Evolutionary conservation across 371 early-diverging fungal species (phyloP), one percentile per base, ranked within the genome.

Genomic region (Mucor lusitanicus): DNA sequence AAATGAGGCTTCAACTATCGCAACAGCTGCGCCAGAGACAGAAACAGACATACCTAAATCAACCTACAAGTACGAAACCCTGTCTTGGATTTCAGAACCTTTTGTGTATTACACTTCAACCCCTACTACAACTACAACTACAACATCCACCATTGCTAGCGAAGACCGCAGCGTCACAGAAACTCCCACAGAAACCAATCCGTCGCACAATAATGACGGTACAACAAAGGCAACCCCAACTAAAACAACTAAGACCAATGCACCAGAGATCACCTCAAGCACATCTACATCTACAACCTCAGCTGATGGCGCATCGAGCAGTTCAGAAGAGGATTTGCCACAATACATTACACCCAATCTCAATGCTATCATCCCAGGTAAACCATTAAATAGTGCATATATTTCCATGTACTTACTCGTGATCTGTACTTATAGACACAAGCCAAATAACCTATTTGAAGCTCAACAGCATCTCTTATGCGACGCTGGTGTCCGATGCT

Each of bases 271-370:
- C 30, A 46, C 62, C 23, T 23, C 33, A 35, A 63, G n/a, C 6
- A 17, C 56, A 13, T 40, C 30, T 32, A 39, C 40, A 19, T 35
- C 57, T 17, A 40, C 30, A 32, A 39, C 40, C 12, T 35, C 57
- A 7, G 11, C 50, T 0, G 12, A 55, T n/a, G 42, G 27, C 23
- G 39, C 39, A 2, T 39, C 42, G 7, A 7, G 32, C 5, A 58
- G 9, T 48, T 35, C 19, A 19, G 46, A 44, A 32, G 23, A 8
- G 4, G 25, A 50, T 9, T 25, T 77, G 6, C 80, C 82, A n/a
- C 64, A 78, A 62, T 78, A 70, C 58, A 82, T 82, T 67, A 75
- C 80, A 17, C 80, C 83, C 21, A 82, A 82, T 44, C 57, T 73
- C 6, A 64, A 76, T 70, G 77, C 76, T 8, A 70, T 75, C 55